A percentile compares a stretch with the other conserved stretches of the same genome.
These are phyloP conservation scores for Plasmopara halstedii DNA, from an alignment of 352 stramenopile genomes.

Conservation along the genomic window DNA sequence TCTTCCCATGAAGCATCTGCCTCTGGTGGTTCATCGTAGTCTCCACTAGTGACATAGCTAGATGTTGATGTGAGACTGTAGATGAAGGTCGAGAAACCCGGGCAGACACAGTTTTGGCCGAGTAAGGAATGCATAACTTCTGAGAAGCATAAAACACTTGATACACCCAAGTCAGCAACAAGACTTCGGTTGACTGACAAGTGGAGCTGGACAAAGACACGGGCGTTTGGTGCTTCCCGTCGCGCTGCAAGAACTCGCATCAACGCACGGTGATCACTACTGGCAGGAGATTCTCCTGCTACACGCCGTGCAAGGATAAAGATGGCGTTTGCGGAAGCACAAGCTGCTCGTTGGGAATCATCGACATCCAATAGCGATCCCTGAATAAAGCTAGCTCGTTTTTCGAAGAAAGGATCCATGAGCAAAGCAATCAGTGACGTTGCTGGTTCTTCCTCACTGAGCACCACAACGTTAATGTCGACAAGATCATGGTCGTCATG, in stretches of 20 bases:
- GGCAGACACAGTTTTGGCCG: slow-evolving; percentile 79
- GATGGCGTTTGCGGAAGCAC: slow-evolving; percentile 51
- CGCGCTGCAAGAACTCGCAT: slow-evolving; percentile 69
- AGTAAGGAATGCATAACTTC: slow-evolving; percentile 76
- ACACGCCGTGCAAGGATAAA: slow-evolving; percentile 65
- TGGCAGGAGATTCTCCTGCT: slow-evolving; percentile 46
- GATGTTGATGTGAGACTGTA: slow-evolving; percentile 80
- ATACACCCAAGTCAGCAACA: slow-evolving; percentile 55
- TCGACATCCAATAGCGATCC: slow-evolving; percentile 72
- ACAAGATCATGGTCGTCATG: slow-evolving; percentile 79
- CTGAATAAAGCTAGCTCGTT: slow-evolving; percentile 71
- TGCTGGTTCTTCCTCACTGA: slow-evolving; percentile 68
- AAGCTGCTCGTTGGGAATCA: slow-evolving; percentile 59
- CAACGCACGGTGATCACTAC: slow-evolving; percentile 64
- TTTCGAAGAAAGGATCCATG: slow-evolving; percentile 83
- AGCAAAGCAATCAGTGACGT: slow-evolving; percentile 62
- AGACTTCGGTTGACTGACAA: slow-evolving; percentile 61
- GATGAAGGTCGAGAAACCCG: slow-evolving; percentile 78
- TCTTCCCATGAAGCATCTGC: slow-evolving; percentile 49
- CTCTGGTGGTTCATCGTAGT: slow-evolving; percentile 18
- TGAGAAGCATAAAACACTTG: slow-evolving; percentile 70
- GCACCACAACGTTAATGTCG: slow-evolving; percentile 70
- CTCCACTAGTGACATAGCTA: slow-evolving; percentile 31
- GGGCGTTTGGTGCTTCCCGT: slow-evolving; percentile 38
- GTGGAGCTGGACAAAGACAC: slow-evolving; percentile 64